These are phyloP conservation scores for Gracilaria domingensis DNA, from an alignment of 23 red algal species.

Conservation along the genomic window DNA sequence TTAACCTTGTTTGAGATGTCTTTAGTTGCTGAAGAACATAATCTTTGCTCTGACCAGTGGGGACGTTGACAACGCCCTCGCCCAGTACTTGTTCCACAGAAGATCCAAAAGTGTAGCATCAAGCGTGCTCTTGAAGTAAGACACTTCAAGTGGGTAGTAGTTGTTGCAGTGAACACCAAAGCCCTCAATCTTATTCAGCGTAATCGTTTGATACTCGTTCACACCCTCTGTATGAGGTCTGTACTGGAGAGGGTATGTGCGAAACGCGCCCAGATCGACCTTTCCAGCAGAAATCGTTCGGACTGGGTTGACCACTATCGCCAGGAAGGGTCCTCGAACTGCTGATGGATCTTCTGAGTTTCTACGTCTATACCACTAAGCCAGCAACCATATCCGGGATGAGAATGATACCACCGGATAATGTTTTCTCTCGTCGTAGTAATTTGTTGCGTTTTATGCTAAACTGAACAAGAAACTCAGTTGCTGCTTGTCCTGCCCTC, in stretches of 20 bases:
- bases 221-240: constrained; percentile 65
- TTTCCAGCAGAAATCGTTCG: constrained; percentile 85
- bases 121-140: constrained; percentile 87
- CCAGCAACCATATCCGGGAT: constrained; percentile 99
- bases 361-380: constrained; percentile 90
- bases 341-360: constrained; percentile 84
- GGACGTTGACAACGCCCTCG: constrained; percentile 84
- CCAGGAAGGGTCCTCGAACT: constrained; percentile 90
- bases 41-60: constrained; percentile 73
- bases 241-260: constrained; percentile 88
- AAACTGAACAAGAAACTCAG: constrained; percentile 82
- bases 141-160: constrained; percentile 93
- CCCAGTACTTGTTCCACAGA: constrained; percentile 95
- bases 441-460: constrained; percentile 70
- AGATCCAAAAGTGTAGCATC: constrained; percentile 80
- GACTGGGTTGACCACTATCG: constrained; percentile 93
- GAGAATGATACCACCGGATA: constrained; percentile 97
- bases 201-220: constrained; percentile 91
- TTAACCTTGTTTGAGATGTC: constrained; percentile 87
- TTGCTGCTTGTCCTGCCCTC: constrained; percentile 75
- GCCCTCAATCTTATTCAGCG: constrained; percentile 92
- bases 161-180: constrained; percentile 87
- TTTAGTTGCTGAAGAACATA: constrained; percentile 79
- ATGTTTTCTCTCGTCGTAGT: constrained; percentile 66
- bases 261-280: constrained; percentile 95